These are phyloP conservation scores for Phytopythium oedochilum DNA, from an alignment of 352 stramenopile genomes.

Conservation along the genomic window DNA sequence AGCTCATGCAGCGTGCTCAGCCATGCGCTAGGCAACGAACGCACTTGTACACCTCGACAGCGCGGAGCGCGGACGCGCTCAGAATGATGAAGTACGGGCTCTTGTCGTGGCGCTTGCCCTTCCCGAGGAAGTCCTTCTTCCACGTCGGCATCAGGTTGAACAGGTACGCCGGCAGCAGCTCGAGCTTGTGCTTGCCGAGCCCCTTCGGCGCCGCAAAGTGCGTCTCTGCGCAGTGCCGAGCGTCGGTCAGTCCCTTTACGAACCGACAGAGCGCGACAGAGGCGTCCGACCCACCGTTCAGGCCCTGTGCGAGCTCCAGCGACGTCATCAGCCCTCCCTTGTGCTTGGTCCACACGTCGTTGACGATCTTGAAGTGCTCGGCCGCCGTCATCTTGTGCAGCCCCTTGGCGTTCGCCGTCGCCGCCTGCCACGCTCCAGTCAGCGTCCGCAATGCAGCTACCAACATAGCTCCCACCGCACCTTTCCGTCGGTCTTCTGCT, in stretches of 20 bases:
- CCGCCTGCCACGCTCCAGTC: not conserved
- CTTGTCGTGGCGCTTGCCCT: constrained; percentile 80
- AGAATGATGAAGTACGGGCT: constrained; percentile 91
- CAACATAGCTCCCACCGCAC: not conserved
- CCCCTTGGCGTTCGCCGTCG: constrained; percentile 32
- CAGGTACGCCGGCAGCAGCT: constrained; percentile 68
- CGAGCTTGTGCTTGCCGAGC: constrained; percentile 79
- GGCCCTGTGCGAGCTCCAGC: constrained; percentile 72
- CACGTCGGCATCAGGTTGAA: constrained; percentile 64
- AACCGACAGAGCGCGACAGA: constrained; percentile 4
- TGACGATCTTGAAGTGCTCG: constrained; percentile 83
- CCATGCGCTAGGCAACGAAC: constrained; percentile 48
- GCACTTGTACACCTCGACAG: constrained; percentile 92
- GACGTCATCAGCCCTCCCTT: constrained; percentile 75
- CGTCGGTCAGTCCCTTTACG: no score
- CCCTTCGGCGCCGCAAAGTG: constrained; percentile 59
- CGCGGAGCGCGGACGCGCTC: constrained; percentile 88
- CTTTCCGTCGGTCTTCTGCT: constrained; percentile 34
- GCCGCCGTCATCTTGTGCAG: constrained; percentile 71
- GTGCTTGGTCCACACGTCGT: constrained; percentile 72
- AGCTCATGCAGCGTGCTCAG: constrained; percentile 7
- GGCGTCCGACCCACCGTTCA: constrained; percentile 42
- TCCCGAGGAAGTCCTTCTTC: constrained; percentile 75
- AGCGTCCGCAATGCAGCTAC: not conserved
- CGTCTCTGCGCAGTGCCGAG: constrained; percentile 31